Percentiles rank a stretch among this genome's conserved stretches.
These are phyloP conservation scores for Cordyceps tenuipes DNA, from an alignment of 2,329 filamentous ascomycete species.

Conservation along the genomic window DNA sequence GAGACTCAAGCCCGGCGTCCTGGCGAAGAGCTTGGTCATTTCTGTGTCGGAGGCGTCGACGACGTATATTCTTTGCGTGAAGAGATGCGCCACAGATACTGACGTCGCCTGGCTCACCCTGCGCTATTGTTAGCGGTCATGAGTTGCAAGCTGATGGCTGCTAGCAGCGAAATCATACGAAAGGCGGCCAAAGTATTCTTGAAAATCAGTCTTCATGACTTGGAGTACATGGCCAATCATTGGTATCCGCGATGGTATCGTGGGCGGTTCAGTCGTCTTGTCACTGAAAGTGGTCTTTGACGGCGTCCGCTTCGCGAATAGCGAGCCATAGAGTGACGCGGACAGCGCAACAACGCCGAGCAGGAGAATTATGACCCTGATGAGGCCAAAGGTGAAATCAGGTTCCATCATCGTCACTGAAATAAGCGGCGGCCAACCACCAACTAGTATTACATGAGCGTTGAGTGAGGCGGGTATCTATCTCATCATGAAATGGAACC, in stretches of 20 bases:
- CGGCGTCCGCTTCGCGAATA: background rate
- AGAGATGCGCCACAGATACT: background rate
- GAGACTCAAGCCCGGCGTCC: conserved; percentile 3
- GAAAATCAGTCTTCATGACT: conserved; percentile 5
- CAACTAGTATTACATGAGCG: background rate
- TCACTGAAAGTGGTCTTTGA: background rate
- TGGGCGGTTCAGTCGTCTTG: background rate
- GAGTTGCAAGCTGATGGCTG: too few relatives aligned
- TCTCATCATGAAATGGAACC: too few relatives aligned
- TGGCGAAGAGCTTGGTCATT: conserved; percentile 10
- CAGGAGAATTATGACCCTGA: background rate
- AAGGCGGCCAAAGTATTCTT: conserved; percentile 8
- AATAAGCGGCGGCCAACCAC: background rate
- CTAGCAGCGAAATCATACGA: background rate
- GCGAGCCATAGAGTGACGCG: background rate
- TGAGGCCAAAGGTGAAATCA: background rate
- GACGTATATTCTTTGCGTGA: conserved; percentile 2
- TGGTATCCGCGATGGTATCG: conserved; percentile 4
- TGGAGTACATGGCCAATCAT: conserved; percentile 1
- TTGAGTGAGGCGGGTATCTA: background rate
- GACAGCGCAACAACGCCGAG: background rate
- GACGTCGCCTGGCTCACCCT: conserved; percentile 6
- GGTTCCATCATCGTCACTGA: background rate
- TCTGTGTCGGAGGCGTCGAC: conserved; percentile 7
- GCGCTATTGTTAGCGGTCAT: background rate